phyloP scores from a whole-genome alignment of 352 stramenopile genomes.

The Pythium biforme region DNA sequence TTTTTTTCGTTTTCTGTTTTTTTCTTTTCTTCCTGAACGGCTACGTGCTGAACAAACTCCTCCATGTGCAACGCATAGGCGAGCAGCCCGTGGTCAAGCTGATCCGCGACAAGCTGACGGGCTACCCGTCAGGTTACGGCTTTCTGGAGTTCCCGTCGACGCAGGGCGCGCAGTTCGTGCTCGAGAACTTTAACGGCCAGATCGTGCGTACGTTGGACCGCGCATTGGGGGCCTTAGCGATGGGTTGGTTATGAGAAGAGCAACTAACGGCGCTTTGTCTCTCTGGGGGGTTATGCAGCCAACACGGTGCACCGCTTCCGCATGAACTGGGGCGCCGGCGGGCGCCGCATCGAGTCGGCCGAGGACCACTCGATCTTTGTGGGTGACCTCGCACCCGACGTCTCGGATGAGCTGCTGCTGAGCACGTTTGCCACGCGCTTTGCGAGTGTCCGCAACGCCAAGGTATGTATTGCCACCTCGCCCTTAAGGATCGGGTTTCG shows the following conservation, averaged over 20 bases:
- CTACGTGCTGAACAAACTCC: not conserved
- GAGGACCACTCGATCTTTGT: slow-evolving; percentile 92
- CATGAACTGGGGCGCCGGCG: slow-evolving; percentile 91
- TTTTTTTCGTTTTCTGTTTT: not conserved
- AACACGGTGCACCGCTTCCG: slow-evolving; percentile 89
- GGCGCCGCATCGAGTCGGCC: slow-evolving; percentile 77
- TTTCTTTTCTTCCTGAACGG: not conserved
- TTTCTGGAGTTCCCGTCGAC: slow-evolving; percentile 90
- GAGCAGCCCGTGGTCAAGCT: slow-evolving; percentile 88
- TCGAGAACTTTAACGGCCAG: slow-evolving; percentile 87
- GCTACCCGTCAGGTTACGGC: slow-evolving; percentile 86
- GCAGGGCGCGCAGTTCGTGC: slow-evolving; percentile 75
- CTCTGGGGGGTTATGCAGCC: slow-evolving; percentile 35
- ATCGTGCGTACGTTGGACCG: slow-evolving; percentile 66
- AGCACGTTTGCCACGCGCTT: slow-evolving; percentile 82
- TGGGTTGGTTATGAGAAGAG: no score
- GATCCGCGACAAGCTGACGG: slow-evolving; percentile 89
- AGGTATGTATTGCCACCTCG: slow-evolving; percentile 39
- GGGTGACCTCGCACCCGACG: slow-evolving; percentile 87
- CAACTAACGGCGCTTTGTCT: no score
- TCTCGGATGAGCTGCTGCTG: slow-evolving; percentile 87
- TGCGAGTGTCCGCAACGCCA: slow-evolving; percentile 79
- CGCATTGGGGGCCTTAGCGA: no score
- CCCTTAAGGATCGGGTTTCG: no score
- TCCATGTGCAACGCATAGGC: slow-evolving; percentile 30